Evolutionary conservation across 306 rosid genomes (phyloP), one percentile per base, ranked within the genome.

Genomic region (Prunus dulcis): DNA sequence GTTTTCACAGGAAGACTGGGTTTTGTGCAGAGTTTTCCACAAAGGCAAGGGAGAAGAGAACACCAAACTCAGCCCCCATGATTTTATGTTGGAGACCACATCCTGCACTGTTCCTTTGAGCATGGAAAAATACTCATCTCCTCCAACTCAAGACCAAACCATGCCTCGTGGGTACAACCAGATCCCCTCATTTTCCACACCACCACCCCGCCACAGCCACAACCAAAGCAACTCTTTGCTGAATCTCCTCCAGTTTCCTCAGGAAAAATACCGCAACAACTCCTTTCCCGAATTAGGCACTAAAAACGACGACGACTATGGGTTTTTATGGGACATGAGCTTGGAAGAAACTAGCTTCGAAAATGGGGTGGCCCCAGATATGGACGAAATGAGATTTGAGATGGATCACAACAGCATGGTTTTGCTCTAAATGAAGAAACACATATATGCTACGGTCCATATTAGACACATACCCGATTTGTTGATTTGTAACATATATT

Each of bases 1-100:
- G 66, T 77, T 73, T 75, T 81, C 46, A 60, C 91, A 96, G 99
- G 99, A 96, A 74, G 99, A 96, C 80, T 96, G 99, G 99, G 99
- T 96, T 56, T 83, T 95, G 51, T 95, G 98, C 58, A 87, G 98
- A 76, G 98, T 95, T 4, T 92, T 92, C 70, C 86, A 92, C 84
- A 96, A 96, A 76, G 81, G 93, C 70, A 91, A 93, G 76, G 73
- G 57, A 71, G 92, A 88, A 60, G 92, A 89, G 45, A 69, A 86
- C 84, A 85, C 43, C 67, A 86, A 84, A 82, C 82, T 78, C 34
- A 82, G 77, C 86, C 86, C 85, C 53, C 88, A 82, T 60, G 68
- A 73, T 14, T 19, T 73, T 43, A 82, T 76, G 82, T 78, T 73
- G 51, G 89, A 82, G 64, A 67, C 64, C 67, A 70, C 76, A 72